phyloP scores from a whole-genome alignment of 441 rosid species.

The Pelargonium fulgidum region DNA sequence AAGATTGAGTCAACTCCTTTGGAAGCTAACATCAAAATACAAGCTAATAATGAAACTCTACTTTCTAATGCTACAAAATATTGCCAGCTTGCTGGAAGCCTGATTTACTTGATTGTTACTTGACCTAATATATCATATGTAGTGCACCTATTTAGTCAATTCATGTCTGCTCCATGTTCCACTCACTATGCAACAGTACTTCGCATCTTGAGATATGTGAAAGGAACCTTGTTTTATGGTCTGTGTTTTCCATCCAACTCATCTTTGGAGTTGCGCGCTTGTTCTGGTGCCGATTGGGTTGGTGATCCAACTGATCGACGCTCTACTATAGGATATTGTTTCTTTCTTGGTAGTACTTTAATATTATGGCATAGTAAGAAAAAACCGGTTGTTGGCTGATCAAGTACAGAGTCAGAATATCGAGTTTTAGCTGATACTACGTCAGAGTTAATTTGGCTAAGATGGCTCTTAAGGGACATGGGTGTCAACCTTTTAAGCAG shows the following conservation, averaged over 20 bases:
- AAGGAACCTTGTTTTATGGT: not conserved
- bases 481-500: too few relatives aligned
- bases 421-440: not conserved
- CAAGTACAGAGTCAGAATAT: not conserved
- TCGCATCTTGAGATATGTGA: not conserved
- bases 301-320: not conserved
- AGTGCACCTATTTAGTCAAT: not conserved
- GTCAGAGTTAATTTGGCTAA: not conserved
- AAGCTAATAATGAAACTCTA: not conserved
- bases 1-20: not conserved
- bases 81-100: not conserved
- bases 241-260: not conserved
- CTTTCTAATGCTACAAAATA: not conserved
- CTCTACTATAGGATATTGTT: not conserved
- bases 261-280: not conserved
- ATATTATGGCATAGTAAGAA: conserved; percentile 3
- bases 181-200: not conserved
- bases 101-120: not conserved
- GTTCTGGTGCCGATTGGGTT: not conserved
- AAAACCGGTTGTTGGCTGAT: fast-evolving
- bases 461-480: not conserved
- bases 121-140: not conserved
- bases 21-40: not conserved
- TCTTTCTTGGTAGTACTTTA: not conserved
- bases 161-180: not conserved